phyloP scores from a whole-genome alignment of 352 stramenopile species.

The Saprolegnia parasitica region DNA sequence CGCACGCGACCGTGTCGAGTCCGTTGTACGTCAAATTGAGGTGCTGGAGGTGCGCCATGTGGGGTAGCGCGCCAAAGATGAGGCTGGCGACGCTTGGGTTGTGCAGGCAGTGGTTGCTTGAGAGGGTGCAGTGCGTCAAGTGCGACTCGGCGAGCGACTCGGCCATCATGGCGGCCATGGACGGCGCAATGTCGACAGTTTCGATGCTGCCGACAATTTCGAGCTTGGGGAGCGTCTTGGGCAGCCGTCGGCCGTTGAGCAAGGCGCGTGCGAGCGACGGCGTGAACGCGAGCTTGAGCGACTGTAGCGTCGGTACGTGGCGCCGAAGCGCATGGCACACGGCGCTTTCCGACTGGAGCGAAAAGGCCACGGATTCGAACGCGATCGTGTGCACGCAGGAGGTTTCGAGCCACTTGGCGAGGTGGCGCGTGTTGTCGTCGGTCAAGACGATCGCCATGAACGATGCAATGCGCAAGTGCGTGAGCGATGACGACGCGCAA shows the following conservation, averaged over 20 bases:
- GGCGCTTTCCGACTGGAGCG: neutral
- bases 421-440: neutral
- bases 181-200: conserved; percentile 10
- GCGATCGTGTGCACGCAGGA: neutral
- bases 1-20: conserved; percentile 1
- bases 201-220: conserved; percentile 14
- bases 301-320: neutral
- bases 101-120: conserved; percentile 11
- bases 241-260: neutral
- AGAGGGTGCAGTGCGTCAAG: conserved; percentile 9
- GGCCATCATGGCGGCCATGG: conserved; percentile 15
- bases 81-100: neutral
- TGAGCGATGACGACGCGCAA: neutral
- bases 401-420: neutral
- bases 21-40: conserved; percentile 14
- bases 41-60: neutral
- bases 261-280: conserved; percentile 3
- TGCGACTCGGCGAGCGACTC: conserved; percentile 7
- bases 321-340: conserved; percentile 5
- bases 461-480: neutral
- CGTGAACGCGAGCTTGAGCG: conserved; percentile 10
- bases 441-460: conserved; percentile 13
- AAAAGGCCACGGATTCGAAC: conserved; percentile 8
- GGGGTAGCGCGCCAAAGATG: neutral
- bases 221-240: neutral